Conservation (phyloP, 75 land plant species). For the Cupressus sempervirens region DNA sequence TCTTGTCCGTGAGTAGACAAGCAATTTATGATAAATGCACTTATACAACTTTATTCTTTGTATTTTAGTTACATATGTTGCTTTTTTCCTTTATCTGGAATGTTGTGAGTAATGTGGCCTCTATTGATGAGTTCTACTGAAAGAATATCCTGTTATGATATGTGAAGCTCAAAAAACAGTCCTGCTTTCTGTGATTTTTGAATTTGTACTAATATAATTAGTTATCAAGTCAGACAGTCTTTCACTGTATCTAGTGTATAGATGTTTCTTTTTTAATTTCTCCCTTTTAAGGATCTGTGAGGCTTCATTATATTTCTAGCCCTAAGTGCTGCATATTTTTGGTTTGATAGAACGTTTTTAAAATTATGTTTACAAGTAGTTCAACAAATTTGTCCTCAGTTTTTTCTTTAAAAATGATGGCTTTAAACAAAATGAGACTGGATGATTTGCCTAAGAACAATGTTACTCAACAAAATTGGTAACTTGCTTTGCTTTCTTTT, state of each 20-base stretch:
- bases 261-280: neutral
- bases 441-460: neutral
- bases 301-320: neutral
- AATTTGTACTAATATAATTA: neutral
- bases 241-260: neutral
- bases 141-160: neutral
- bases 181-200: neutral
- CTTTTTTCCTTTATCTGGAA: neutral
- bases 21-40: neutral
- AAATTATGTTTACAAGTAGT: neutral
- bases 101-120: neutral
- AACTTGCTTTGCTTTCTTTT: no score
- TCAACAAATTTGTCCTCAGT: neutral
- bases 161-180: neutral
- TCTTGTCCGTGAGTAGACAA: neutral
- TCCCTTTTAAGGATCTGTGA: neutral
- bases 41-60: neutral
- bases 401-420: neutral
- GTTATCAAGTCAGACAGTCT: neutral
- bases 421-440: neutral
- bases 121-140: neutral
- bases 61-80: neutral
- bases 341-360: neutral
- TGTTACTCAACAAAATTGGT: neutral
- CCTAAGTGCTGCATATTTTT: neutral